Evolutionary conservation across 257 asterid genomes (phyloP).

Genomic region (Paulownia fortunei): DNA sequence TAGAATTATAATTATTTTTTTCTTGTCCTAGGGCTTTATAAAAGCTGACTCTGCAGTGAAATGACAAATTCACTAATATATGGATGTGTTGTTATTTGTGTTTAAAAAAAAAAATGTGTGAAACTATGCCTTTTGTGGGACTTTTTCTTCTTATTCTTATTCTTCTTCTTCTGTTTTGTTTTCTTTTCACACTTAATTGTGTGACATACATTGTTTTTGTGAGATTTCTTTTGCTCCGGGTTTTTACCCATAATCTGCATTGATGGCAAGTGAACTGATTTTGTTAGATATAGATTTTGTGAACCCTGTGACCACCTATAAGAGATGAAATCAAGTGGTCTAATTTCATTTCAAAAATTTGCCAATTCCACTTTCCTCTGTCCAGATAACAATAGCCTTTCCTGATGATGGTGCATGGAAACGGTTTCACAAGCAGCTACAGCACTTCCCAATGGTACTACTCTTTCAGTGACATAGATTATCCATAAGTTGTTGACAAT

Average conservation of each 20-base stretch:
- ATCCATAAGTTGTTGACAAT: background rate
- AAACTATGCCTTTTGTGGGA: background rate
- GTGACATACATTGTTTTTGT: background rate
- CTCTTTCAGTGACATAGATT: constrained; percentile 22
- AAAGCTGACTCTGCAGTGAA: background rate
- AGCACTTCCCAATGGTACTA: constrained; percentile 95
- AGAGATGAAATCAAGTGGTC: background rate
- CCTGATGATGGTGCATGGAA: constrained; percentile 99
- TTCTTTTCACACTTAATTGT: background rate
- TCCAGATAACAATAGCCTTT: constrained; percentile 90
- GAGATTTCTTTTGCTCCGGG: background rate
- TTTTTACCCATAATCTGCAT: background rate
- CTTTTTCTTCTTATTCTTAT: no score
- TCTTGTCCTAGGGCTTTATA: background rate
- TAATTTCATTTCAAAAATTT: constrained; percentile 5
- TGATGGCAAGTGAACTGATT: constrained; percentile 14
- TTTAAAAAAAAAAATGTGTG: background rate
- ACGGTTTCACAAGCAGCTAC: constrained; percentile 97
- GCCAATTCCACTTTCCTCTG: constrained; percentile 15
- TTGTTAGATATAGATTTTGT: constrained; percentile 8
- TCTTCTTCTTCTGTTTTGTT: background rate
- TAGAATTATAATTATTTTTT: background rate
- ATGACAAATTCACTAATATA: background rate
- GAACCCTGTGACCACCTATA: background rate
- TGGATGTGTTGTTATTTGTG: background rate